These are phyloP conservation scores for Kwoniella europaea DNA, from an alignment of 768 basidiomycete genomes.

Conservation along the genomic window DNA sequence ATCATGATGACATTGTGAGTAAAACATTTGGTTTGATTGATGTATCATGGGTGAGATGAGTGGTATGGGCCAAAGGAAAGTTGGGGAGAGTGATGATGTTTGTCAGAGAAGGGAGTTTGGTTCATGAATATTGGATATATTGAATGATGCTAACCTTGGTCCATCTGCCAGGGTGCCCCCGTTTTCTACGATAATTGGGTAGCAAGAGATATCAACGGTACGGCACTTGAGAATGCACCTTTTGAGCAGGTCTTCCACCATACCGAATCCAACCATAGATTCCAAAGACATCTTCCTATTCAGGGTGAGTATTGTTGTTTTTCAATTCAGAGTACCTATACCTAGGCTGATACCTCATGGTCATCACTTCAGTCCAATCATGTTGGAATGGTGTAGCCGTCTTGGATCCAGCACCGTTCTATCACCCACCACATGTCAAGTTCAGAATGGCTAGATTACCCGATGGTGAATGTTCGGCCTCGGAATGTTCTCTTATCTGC, in stretches of 20 bases:
- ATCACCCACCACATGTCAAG: constrained; percentile 82
- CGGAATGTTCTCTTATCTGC: constrained; percentile 94
- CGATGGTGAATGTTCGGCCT: constrained; percentile 91
- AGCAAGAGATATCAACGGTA: constrained; percentile 96
- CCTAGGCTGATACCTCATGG: background rate
- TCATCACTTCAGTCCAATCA: constrained; percentile 70
- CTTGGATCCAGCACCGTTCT: constrained; percentile 94
- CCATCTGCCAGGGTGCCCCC: constrained; percentile 67
- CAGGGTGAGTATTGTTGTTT: constrained; percentile 69
- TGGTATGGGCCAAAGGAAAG: no score
- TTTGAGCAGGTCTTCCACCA: constrained; percentile 95
- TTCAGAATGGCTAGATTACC: constrained; percentile 93
- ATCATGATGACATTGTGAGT: constrained; percentile 87
- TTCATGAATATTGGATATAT: no score
- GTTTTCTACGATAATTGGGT: constrained; percentile 95
- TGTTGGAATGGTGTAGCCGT: constrained; percentile 99
- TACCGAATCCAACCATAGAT: constrained; percentile 72
- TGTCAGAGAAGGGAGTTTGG: no score
- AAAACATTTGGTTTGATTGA: no score
- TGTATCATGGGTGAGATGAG: no score
- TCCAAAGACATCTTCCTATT: constrained; percentile 88
- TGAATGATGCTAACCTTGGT: background rate
- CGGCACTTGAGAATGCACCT: constrained; percentile 95
- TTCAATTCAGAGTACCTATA: no score
- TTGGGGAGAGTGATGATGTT: no score